Base-by-base conservation (phyloP, 495 filamentous ascomycete species). In the Aspergillus affinis region DNA sequence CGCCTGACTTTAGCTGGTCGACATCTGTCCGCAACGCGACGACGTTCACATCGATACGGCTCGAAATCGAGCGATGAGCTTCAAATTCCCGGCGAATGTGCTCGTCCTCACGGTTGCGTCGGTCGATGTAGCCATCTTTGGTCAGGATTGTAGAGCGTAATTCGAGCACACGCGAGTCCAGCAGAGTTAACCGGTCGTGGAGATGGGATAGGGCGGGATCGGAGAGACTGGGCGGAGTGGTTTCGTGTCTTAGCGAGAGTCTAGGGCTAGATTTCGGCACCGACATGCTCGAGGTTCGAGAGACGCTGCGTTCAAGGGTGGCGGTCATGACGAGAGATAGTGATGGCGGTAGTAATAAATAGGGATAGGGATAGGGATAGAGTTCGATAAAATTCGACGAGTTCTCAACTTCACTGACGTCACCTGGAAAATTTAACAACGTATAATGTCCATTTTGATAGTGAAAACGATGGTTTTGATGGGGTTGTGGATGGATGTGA, bases 71-170 rank as follows among this genome's bases (percentile, higher is more conserved):
- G 44, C 66, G 69, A 46, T 75, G 66, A 54, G 69, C 65, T 57
- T 75, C 69, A 27, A 78, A 78, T 61, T 78, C 75, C 3, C 74
- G 74, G 47, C 75, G 75, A 47, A 78, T 66, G 53, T 76, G 69
- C 17, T 75, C 66, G 54, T 78, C 75, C 61, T 78, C 75, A 20
- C 75, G 73, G 65, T 78, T 78, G 9, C 75, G 72, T 49, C 72
- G 70, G 36, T 78, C 74, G 49, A 72, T 65, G 61, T 78, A 78
- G 46, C 64, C 67, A 51, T 78, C 74, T 56, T 75, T 74, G 12
- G 75, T 76, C 45, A 78, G 58, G 9, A 76, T 61, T 23, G 62
- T 68, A 5, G 74, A 72, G 46, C 74, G 72, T 4, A 78, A 62
- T 21, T 76, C 75, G 27, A 79, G 61, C 3, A 78, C 57, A 15